These are phyloP conservation scores for Termitomyces sp. DNA, from an alignment of 768 basidiomycete species.

Conservation along the genomic window DNA sequence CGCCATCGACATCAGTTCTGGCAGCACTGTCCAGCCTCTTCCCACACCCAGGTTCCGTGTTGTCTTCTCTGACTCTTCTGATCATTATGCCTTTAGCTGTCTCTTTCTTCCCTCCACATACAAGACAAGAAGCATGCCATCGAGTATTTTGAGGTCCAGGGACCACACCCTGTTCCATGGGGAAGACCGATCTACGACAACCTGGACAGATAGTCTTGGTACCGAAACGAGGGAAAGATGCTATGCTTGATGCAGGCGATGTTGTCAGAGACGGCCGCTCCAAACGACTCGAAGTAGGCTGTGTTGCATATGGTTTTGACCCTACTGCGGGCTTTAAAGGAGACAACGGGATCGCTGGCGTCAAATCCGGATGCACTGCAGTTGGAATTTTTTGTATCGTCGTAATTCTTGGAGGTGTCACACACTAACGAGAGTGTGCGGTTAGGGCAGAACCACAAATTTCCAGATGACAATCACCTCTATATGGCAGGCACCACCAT, in stretches of 20 bases:
- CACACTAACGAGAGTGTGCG: conserved; percentile 31
- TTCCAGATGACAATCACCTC: conserved; percentile 31
- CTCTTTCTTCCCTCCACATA: conserved; percentile 76
- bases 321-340: conserved; percentile 1
- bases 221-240: conserved; percentile 53
- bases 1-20: conserved; percentile 63
- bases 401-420: conserved; percentile 39
- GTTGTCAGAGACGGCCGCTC: conserved; percentile 36
- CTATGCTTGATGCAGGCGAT: conserved; percentile 23
- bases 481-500: conserved; percentile 65
- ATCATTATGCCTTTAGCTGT: conserved; percentile 28
- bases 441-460: background rate
- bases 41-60: conserved; percentile 71
- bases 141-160: conserved; percentile 79
- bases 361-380: conserved; percentile 15
- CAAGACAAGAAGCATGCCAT: conserved; percentile 77
- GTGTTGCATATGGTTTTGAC: conserved; percentile 17
- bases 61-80: conserved; percentile 39
- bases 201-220: conserved; percentile 66
- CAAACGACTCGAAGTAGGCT: conserved; percentile 34
- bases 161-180: conserved; percentile 84
- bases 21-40: conserved; percentile 84
- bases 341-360: conserved; percentile 4
- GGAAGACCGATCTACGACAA: conserved; percentile 68
- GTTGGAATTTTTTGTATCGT: conserved; percentile 32